Percentiles rank a stretch among this genome's conserved stretches.
These are phyloP conservation scores for Talaromyces sp. DNA, from an alignment of 2,329 filamentous ascomycete genomes.

Conservation along the genomic window DNA sequence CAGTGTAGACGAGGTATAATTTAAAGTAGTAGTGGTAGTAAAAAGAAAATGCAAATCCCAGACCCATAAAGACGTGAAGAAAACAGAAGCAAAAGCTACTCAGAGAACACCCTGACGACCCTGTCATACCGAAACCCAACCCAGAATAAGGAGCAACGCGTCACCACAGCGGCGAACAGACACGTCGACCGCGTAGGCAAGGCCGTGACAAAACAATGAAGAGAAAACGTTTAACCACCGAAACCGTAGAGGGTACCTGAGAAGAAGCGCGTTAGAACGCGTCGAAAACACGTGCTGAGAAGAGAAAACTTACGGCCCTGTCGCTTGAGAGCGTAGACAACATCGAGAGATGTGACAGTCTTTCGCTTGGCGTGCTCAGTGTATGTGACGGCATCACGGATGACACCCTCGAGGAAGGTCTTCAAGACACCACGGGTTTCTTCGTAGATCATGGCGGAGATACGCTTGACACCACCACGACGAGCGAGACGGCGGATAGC, in stretches of 20 bases:
- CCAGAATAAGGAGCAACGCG: slow-evolving; percentile 35
- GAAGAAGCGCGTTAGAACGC: slow-evolving; percentile 13
- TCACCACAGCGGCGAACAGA: slow-evolving; percentile 20
- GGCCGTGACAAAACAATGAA: slow-evolving; percentile 28
- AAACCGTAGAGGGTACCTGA: slow-evolving; percentile 72
- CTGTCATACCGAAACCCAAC: slow-evolving; percentile 41
- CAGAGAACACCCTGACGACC: slow-evolving; percentile 42
- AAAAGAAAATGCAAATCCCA: slow-evolving; percentile 36
- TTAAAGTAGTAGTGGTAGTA: slow-evolving; percentile 33
- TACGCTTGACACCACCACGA: slow-evolving; percentile 99
- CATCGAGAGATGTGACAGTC: slow-evolving; percentile 54
- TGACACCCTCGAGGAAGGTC: slow-evolving; percentile 77
- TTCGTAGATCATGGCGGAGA: slow-evolving; percentile 90
- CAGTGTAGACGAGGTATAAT: slow-evolving; percentile 16
- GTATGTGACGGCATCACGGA: slow-evolving; percentile 74
- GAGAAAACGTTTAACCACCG: slow-evolving; percentile 63
- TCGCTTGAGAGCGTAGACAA: slow-evolving; percentile 60
- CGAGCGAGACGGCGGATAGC: slow-evolving; percentile 97
- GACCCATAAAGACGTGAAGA: slow-evolving; percentile 41
- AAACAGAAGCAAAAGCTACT: slow-evolving; percentile 26
- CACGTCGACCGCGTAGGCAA: slow-evolving; percentile 26
- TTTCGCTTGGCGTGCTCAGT: slow-evolving; percentile 75
- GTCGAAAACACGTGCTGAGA: not conserved
- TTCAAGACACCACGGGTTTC: slow-evolving; percentile 78
- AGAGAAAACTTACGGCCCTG: slow-evolving; percentile 51